Conservation (phyloP, 345 rosid species). For the Hibiscus tridactylites region DNA sequence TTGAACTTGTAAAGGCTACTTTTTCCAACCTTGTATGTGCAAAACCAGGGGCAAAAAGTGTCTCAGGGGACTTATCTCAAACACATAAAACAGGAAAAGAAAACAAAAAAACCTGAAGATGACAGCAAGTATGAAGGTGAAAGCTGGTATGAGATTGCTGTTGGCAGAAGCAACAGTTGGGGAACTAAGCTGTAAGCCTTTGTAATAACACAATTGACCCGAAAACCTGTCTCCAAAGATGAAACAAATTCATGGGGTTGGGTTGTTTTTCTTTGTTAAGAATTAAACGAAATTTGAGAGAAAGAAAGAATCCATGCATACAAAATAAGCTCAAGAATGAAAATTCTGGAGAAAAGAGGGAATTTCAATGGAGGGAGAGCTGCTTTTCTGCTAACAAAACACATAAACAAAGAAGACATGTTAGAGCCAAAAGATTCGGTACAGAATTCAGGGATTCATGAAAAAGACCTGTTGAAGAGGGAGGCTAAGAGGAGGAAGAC, state of each 20-base stretch:
- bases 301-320: constrained; percentile 4
- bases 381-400: constrained; percentile 6
- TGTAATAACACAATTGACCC: not conserved
- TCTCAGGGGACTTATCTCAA: not conserved
- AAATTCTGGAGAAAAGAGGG: constrained; percentile 21
- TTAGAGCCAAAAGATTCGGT: not conserved
- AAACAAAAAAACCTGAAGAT: constrained; percentile 16
- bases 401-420: not conserved
- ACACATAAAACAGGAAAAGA: not conserved
- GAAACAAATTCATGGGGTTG: not conserved
- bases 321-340: constrained; percentile 23
- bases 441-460: not conserved
- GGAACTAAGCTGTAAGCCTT: constrained; percentile 7
- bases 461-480: constrained; percentile 14
- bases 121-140: constrained; percentile 21
- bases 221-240: not conserved
- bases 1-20: constrained; percentile 39
- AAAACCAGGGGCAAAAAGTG: not conserved
- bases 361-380: constrained; percentile 14
- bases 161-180: constrained; percentile 24
- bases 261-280: not conserved
- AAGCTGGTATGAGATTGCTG: not conserved
- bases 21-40: constrained; percentile 56
- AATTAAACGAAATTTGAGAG: not conserved
- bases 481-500: constrained; percentile 17